Percentiles rank a stretch among this genome's conserved stretches.
These are phyloP conservation scores for Cryptosporidium muris DNA, from an alignment of 169 alveolate genomes.

Conservation along the genomic window DNA sequence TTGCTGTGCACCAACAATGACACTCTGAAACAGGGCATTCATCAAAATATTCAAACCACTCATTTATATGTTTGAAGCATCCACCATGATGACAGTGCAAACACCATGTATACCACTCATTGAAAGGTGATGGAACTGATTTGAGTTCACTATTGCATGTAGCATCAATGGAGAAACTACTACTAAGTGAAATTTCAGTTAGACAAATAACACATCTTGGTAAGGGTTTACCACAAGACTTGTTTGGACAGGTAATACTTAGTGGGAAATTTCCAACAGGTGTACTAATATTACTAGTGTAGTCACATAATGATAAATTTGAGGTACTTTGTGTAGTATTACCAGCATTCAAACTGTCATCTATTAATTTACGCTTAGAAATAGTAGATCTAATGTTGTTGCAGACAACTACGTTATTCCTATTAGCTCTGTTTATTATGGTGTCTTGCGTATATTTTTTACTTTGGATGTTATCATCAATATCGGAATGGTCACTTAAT, in stretches of 20 bases:
- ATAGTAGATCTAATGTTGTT: not conserved
- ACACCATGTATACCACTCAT: conserved; percentile 67
- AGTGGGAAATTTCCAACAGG: conserved; percentile 1
- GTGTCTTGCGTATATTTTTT: too few species aligned
- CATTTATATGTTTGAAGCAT: conserved; percentile 51
- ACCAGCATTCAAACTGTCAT: too few species aligned
- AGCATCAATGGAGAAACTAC: not conserved
- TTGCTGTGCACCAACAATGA: conserved; percentile 59
- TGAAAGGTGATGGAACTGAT: not conserved
- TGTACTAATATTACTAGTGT: not conserved
- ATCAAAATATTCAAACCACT: conserved; percentile 67
- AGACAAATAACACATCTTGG: conserved; percentile 62
- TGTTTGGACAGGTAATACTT: conserved; percentile 52
- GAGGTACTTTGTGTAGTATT: too few species aligned
- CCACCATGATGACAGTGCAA: conserved; percentile 69
- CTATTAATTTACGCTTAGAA: too few species aligned
- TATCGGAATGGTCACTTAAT: too few species aligned
- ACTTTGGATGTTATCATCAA: too few species aligned
- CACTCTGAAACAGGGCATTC: conserved; percentile 70
- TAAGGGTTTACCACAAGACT: conserved; percentile 37
- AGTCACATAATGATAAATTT: too few species aligned
- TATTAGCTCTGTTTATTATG: not conserved
- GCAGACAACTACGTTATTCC: not conserved
- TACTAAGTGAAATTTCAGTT: conserved; percentile 37
- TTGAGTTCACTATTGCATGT: not conserved